A percentile compares a stretch with the other conserved stretches of the same genome.
Conservation (phyloP, 768 basidiomycete genomes). For the Tricholoma bakamatsutake region DNA sequence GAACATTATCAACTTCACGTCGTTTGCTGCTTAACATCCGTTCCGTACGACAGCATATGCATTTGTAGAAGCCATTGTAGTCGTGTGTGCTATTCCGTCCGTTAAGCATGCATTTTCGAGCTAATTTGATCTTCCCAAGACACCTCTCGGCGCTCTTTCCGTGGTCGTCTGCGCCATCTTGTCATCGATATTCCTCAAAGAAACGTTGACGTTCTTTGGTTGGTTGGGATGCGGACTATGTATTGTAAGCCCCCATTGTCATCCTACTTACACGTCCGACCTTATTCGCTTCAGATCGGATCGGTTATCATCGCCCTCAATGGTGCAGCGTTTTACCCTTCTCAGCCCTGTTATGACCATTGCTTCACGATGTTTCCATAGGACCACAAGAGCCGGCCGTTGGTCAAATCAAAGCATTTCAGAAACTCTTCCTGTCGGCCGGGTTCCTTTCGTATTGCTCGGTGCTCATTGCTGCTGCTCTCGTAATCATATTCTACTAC, state of each 20-base stretch:
- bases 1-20: slow-evolving; percentile 26
- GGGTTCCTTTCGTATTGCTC: slow-evolving; percentile 72
- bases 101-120: background rate
- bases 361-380: slow-evolving; percentile 23
- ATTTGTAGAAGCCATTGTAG: slow-evolving; percentile 88
- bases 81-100: slow-evolving; percentile 44
- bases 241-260: slow-evolving; percentile 51
- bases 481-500: slow-evolving; percentile 77
- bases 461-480: slow-evolving; percentile 56
- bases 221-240: slow-evolving; percentile 93
- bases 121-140: slow-evolving; percentile 35
- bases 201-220: slow-evolving; percentile 91
- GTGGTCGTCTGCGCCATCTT: slow-evolving; percentile 94
- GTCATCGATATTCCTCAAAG: slow-evolving; percentile 90
- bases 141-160: slow-evolving; percentile 92
- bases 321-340: slow-evolving; percentile 31
- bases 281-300: slow-evolving; percentile 49
- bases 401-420: slow-evolving; percentile 65
- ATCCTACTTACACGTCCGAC: background rate
- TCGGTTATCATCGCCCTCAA: slow-evolving; percentile 90
- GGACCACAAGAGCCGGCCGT: slow-evolving; percentile 68
- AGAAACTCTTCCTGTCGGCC: slow-evolving; percentile 74
- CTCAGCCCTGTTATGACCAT: slow-evolving; percentile 1
- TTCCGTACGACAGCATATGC: slow-evolving; percentile 57
- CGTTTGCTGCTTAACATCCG: slow-evolving; percentile 7